A percentile compares a stretch with the other conserved stretches of the same genome.
These are phyloP conservation scores for Mortierella claussenii DNA, from an alignment of 192 early-diverging fungal genomes.

Conservation along the genomic window DNA sequence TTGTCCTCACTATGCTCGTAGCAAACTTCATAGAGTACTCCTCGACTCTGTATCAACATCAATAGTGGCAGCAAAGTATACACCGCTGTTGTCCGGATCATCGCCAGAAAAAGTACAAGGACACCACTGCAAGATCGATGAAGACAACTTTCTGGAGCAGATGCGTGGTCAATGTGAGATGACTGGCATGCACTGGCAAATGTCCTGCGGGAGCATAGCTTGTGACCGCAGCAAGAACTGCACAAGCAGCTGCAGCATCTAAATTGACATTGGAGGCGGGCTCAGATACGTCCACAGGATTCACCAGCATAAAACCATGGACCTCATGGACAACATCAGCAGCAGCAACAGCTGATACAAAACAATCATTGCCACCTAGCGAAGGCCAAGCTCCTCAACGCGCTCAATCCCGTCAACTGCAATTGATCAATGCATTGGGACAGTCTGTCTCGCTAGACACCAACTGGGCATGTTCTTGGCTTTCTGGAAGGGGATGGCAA, in stretches of 20 bases:
- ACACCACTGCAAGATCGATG: no score
- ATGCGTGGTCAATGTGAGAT: not conserved
- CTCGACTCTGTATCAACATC: conserved; percentile 1
- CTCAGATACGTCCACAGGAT: no score
- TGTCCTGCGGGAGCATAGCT: no score
- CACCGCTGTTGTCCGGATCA: no score
- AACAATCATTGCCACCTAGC: not conserved
- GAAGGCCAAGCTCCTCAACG: not conserved
- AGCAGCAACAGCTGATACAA: not conserved
- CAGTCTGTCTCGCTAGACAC: conserved; percentile 3
- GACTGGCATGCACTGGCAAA: not conserved
- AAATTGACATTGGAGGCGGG: no score
- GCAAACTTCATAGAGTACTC: conserved; percentile 1
- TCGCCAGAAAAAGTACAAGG: no score
- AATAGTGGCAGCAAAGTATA: not conserved
- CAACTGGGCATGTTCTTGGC: conserved; percentile 13
- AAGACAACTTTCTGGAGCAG: not conserved
- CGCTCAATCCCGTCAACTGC: not conserved
- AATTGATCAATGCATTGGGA: conserved; percentile 10
- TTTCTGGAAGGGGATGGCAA: conserved; percentile 9
- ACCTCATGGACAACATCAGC: no score
- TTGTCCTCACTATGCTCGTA: not conserved
- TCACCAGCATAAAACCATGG: no score
- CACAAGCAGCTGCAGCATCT: no score
- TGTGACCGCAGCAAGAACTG: no score